A percentile compares a stretch with the other conserved stretches of the same genome.
phyloP scores from a whole-genome alignment of 352 stramenopile genomes.

The Globisporangium megalacanthum region DNA sequence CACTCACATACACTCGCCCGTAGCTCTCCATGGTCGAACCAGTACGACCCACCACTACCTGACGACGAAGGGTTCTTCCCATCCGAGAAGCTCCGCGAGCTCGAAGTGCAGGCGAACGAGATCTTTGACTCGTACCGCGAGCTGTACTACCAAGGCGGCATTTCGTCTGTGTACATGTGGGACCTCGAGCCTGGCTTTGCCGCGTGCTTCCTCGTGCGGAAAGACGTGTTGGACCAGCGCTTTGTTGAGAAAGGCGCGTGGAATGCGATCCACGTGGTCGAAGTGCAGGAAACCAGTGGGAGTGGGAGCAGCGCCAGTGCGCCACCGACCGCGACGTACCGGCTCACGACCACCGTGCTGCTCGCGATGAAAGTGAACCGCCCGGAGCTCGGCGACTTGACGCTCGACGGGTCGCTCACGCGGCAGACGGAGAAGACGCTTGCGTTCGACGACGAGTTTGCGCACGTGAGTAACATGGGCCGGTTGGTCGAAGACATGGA shows the following conservation, averaged over 20 bases:
- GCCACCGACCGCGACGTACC: constrained; percentile 80
- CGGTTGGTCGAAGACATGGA: constrained; percentile 96
- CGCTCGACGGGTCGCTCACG: constrained; percentile 88
- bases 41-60: constrained; percentile 72
- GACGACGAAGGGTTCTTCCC: constrained; percentile 89
- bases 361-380: constrained; percentile 89
- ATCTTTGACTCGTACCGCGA: constrained; percentile 96
- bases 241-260: constrained; percentile 86
- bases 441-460: constrained; percentile 67
- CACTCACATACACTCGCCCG: neutral
- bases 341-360: constrained; percentile 91
- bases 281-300: constrained; percentile 65
- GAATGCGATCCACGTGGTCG: constrained; percentile 95
- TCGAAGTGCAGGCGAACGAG: constrained; percentile 94
- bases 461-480: constrained; percentile 93
- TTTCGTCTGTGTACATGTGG: constrained; percentile 96
- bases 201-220: constrained; percentile 93
- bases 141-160: constrained; percentile 94
- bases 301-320: constrained; percentile 12
- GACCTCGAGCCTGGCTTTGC: constrained; percentile 92
- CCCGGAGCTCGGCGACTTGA: constrained; percentile 71
- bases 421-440: constrained; percentile 71
- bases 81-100: constrained; percentile 80
- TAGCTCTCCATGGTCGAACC: constrained; percentile 91
- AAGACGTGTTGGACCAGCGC: constrained; percentile 78